Evolutionary conservation across 1,139 yeast species (phyloP).

Genomic region (Lodderomyces theae): DNA sequence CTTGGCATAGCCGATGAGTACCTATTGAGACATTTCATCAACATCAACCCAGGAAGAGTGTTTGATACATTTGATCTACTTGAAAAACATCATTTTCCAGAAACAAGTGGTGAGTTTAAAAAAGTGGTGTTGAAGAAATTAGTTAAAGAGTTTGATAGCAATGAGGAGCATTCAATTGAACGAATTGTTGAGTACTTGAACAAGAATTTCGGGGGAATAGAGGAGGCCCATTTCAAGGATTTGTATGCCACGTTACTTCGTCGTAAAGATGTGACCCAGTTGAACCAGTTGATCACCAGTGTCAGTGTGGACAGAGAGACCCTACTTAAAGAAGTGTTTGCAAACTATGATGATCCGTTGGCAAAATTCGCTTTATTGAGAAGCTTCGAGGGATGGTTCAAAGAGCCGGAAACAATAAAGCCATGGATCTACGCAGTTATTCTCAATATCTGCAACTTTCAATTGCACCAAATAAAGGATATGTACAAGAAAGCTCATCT

Average conservation of each 20-base stretch:
- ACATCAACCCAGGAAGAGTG: constrained; percentile 42
- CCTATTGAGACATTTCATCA: constrained; percentile 24
- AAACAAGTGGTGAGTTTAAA: constrained; percentile 14
- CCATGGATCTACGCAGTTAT: constrained; percentile 7
- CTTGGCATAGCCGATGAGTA: constrained; percentile 6
- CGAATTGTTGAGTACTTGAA: not conserved
- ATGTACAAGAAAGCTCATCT: not conserved
- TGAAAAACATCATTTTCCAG: constrained; percentile 19
- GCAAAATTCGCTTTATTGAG: constrained; percentile 13
- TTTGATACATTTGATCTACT: constrained; percentile 34
- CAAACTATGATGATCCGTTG: not conserved
- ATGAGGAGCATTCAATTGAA: not conserved
- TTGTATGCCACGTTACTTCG: not conserved
- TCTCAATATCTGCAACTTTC: constrained; percentile 10
- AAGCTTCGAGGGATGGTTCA: constrained; percentile 13
- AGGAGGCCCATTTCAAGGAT: not conserved
- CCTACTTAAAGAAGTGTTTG: not conserved
- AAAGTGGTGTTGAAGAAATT: constrained; percentile 21
- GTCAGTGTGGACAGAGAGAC: not conserved
- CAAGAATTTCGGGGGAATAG: not conserved
- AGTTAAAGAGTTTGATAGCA: constrained; percentile 20
- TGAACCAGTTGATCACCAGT: not conserved
- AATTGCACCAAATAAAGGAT: not conserved
- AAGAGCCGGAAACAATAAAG: constrained; percentile 6
- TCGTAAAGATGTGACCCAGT: not conserved